Evolutionary conservation across 2,329 filamentous ascomycete species (phyloP), one percentile per base, ranked within the genome.

Genomic region (Sporothrix inflata): DNA sequence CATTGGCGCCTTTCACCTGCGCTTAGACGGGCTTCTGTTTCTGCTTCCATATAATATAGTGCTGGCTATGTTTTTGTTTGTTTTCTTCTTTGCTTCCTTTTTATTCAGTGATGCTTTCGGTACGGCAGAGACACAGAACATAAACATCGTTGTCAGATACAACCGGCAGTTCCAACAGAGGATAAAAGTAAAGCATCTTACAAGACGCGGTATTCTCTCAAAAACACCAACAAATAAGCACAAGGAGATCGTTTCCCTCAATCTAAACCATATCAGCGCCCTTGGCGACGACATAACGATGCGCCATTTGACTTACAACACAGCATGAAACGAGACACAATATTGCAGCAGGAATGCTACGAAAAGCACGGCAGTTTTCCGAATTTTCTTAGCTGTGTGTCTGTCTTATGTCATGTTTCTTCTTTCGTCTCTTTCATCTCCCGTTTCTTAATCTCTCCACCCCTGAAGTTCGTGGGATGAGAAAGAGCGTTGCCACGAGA

Each of bases 251-350:
- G 19, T 24, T 5, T 9, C 6, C 24, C 24, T 16, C 24, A 63
- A 63, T 63, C 57, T 63, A 42, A 63, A 63, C 19, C 57, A 42
- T 42, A 63, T 63, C 57, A 63, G 34, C 57, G n/a, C 57, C 57
- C n/a, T 63, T 24, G 57, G n/a, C 57, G 55, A 60, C 30, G 9
- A 61, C 57, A 61, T 61, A 40, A 40, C 21, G 19, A 61, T 61
- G 34, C 30, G 30, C 57, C 34, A 61, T 61, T 61, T 21, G 55
- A 60, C 55, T 12, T 61, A 40, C 57, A 38, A 19, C 9, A 11
- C 57, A 38, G 19, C 16, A 21, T 40, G 30, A n/a, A 6, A 38
- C 40, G 30, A 21, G 34, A 40, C 30, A 60, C 19, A 61, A 21
- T 40, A 61, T 61, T 21, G 1, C 30, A 61, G 30, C 2, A 61